Conservation (phyloP, 768 basidiomycete genomes). For the Exsudoporus frostii region DNA sequence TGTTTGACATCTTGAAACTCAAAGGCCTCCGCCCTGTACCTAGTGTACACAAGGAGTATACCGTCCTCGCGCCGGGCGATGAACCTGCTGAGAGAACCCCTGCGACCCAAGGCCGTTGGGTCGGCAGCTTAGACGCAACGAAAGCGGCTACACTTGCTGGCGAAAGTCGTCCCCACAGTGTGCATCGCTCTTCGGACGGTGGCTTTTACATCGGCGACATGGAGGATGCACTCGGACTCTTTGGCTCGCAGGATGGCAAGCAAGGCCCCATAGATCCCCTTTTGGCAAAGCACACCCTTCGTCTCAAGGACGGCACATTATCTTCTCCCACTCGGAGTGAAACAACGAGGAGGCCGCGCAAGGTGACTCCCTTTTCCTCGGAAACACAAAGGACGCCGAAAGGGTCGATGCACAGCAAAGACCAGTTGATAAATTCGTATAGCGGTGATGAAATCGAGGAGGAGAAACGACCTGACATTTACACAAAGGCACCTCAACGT, state of each 20-base stretch:
- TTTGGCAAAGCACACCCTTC: neutral
- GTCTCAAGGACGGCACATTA: neutral
- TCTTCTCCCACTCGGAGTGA: neutral
- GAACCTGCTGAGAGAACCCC: neutral
- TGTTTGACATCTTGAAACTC: constrained; percentile 24
- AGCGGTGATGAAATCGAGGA: neutral
- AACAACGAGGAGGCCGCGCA: neutral
- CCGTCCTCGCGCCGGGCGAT: neutral
- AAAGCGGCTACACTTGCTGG: neutral
- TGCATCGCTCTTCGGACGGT: constrained; percentile 1
- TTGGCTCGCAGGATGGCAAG: neutral
- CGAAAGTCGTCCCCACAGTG: neutral
- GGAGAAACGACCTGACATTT: constrained; percentile 8
- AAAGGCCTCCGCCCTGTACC: constrained; percentile 1
- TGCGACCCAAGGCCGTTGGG: neutral
- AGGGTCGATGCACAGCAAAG: neutral
- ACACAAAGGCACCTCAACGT: constrained; percentile 18
- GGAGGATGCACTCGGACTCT: neutral
- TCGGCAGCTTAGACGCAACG: neutral
- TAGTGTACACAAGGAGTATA: neutral
- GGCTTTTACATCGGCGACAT: neutral
- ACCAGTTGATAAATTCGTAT: neutral
- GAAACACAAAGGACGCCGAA: neutral
- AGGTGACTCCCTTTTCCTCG: constrained; percentile 9
- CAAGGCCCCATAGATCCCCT: neutral